Evolutionary conservation across 2,329 filamentous ascomycete species (phyloP).

Genomic region (Lasiodiplodia sp.): DNA sequence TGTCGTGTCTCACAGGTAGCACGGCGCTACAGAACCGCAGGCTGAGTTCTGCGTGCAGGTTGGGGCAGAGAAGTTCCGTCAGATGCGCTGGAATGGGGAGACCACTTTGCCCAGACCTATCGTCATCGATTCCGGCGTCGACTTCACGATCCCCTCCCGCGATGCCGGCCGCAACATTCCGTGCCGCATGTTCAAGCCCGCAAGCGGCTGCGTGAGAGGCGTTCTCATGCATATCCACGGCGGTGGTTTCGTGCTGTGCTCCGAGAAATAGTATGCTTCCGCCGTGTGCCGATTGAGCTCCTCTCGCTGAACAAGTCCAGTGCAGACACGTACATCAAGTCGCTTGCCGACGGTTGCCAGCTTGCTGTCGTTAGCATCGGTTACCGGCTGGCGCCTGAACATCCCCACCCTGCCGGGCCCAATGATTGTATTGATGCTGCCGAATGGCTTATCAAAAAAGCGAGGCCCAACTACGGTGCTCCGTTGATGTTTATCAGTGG

Average conservation of each 20-base stretch:
- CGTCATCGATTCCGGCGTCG: conserved; percentile 55
- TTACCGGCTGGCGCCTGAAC: conserved; percentile 67
- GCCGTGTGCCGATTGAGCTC: background rate
- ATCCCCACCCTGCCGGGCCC: conserved; percentile 62
- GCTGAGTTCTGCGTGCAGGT: conserved; percentile 45
- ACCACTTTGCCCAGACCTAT: conserved; percentile 58
- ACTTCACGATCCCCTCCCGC: conserved; percentile 60
- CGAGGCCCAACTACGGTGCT: conserved; percentile 50
- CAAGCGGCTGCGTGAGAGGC: conserved; percentile 53
- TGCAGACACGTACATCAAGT: conserved; percentile 58
- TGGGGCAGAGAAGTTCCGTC: conserved; percentile 61
- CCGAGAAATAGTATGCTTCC: conserved; percentile 47
- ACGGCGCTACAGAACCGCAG: background rate
- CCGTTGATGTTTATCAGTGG: conserved; percentile 44
- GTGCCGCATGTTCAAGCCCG: conserved; percentile 60
- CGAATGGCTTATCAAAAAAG: conserved; percentile 60
- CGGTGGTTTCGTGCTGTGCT: conserved; percentile 56
- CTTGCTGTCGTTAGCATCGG: conserved; percentile 63
- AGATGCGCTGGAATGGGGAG: conserved; percentile 62
- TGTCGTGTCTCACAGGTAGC: conserved; percentile 4
- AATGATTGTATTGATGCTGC: conserved; percentile 66
- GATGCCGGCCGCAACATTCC: conserved; percentile 60
- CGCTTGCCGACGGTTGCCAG: conserved; percentile 58
- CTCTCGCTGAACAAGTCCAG: conserved; percentile 35
- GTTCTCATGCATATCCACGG: conserved; percentile 66